Percentiles rank a stretch among this genome's conserved stretches.
These are phyloP conservation scores for Cytospora leucostoma DNA, from an alignment of 2,329 filamentous ascomycete genomes.

Conservation along the genomic window DNA sequence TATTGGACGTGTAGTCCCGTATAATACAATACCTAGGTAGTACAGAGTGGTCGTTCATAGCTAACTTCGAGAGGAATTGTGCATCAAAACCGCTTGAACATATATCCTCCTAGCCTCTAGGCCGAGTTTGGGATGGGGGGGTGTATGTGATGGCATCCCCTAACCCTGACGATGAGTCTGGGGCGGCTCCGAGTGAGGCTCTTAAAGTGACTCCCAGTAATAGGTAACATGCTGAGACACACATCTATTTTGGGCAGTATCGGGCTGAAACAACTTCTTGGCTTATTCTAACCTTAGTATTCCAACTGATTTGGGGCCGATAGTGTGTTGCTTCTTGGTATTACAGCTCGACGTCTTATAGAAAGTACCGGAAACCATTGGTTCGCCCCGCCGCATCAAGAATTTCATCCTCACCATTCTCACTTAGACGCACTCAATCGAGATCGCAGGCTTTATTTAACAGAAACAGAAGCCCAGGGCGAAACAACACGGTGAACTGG, in stretches of 20 bases:
- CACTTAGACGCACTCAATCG: not conserved
- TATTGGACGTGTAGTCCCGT: too few relatives aligned
- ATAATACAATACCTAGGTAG: too few relatives aligned
- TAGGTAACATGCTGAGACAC: too few relatives aligned
- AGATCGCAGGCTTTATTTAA: not conserved
- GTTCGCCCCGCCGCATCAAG: slow-evolving; percentile 24
- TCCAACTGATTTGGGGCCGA: not conserved
- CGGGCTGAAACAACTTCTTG: too few relatives aligned
- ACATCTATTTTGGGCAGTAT: too few relatives aligned
- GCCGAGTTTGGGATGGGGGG: too few relatives aligned
- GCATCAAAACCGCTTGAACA: too few relatives aligned
- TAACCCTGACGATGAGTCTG: not conserved
- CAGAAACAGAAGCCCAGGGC: not conserved
- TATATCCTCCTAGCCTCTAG: too few relatives aligned
- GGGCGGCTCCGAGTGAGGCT: not conserved
- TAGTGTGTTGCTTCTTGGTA: not conserved
- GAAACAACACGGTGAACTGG: not conserved
- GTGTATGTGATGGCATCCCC: too few relatives aligned
- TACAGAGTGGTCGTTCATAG: too few relatives aligned
- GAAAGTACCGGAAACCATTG: slow-evolving; percentile 11
- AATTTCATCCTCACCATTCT: slow-evolving; percentile 13
- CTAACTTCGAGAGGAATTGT: too few relatives aligned
- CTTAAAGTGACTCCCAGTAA: too few relatives aligned
- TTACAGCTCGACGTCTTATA: not conserved
- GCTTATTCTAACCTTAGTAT: not conserved